Evolutionary conservation across 2,329 filamentous ascomycete genomes (phyloP), one percentile per base, ranked within the genome.

Genomic region (Fusarium sp.): DNA sequence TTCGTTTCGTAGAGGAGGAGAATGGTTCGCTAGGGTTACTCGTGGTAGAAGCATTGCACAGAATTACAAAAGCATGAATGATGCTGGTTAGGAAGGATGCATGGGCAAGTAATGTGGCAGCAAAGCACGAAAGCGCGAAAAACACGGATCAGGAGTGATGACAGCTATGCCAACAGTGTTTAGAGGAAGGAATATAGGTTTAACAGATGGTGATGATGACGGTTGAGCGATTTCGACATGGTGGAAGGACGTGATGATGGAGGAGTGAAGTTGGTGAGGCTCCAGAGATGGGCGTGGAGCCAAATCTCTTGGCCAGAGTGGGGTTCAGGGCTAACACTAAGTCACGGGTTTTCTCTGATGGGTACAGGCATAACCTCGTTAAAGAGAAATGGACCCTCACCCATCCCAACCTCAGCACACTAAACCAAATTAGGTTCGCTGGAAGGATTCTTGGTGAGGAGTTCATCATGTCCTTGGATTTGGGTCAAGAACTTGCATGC

Each of bases 201-300:
- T 31, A 29, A 31, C 10, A 52, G 18, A 20, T 52, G 27, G 47
- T n/a, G 8, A 38, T 52, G n/a, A 34, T 27, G 34, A 40, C 35
- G 34, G 40, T 24, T 11, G 7, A 18, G 37, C 20, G 27, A 63
- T 34, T 50, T 68, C 18, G 38, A 64, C 16, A 57, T n/a, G 47
- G 45, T n/a, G 22, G 38, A 18, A 8, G 18, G 45, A 65, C 10
- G 50, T 68, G 74, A 77, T 76, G 76, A 67, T 78, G 76, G 57
- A 73, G 67, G 72, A 76, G 47, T 57, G 52, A 70, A 66, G 64
- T 73, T 70, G 67, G 42, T 67, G 63, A 64, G 70, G 63, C 67
- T 74, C 59, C n/a, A 54, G 37, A 27, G 45, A 22, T 56, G 45
- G 42, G 68, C 62, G 45, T 69, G 65, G 72, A 57, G 70, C 63